phyloP scores from a whole-genome alignment of 768 basidiomycete species.

The Lactifluus subvellereus region DNA sequence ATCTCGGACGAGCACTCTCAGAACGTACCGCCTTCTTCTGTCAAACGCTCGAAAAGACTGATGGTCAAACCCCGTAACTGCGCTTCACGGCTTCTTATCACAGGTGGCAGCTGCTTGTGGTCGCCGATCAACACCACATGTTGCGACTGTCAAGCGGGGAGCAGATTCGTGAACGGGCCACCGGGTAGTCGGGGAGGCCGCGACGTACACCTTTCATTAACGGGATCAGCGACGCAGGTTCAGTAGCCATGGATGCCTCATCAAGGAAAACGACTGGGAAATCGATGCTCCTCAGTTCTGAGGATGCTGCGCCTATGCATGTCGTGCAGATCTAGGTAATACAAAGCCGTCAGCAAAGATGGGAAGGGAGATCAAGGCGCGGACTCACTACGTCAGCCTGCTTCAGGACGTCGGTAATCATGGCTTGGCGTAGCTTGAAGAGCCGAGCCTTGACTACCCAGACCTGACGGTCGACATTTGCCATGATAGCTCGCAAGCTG shows the following conservation, averaged over 20 bases:
- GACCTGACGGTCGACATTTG: constrained; percentile 30
- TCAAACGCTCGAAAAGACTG: constrained; percentile 85
- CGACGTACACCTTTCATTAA: constrained; percentile 86
- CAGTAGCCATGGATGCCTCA: constrained; percentile 95
- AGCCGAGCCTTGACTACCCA: constrained; percentile 38
- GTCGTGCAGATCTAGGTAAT: constrained; percentile 74
- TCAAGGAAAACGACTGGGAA: constrained; percentile 93
- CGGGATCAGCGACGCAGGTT: constrained; percentile 86
- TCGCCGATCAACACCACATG: constrained; percentile 93
- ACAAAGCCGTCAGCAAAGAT: constrained; percentile 7
- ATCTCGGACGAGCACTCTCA: not conserved
- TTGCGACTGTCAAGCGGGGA: constrained; percentile 44
- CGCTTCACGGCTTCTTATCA: constrained; percentile 76
- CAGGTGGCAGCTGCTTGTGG: constrained; percentile 91
- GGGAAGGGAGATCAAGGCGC: constrained; percentile 1
- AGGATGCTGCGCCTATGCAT: constrained; percentile 70
- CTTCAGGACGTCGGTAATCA: constrained; percentile 57
- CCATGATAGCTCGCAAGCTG: constrained; percentile 29
- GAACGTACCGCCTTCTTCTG: constrained; percentile 69
- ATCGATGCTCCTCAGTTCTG: constrained; percentile 63
- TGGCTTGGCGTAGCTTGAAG: constrained; percentile 53
- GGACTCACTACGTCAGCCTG: constrained; percentile 66
- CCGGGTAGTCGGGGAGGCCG: constrained; percentile 7
- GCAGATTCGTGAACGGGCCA: constrained; percentile 20
- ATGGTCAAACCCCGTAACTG: constrained; percentile 64